A percentile compares a stretch with the other conserved stretches of the same genome.
Conservation (phyloP, 208 protist genomes). For the Crithidia mellificae region DNA sequence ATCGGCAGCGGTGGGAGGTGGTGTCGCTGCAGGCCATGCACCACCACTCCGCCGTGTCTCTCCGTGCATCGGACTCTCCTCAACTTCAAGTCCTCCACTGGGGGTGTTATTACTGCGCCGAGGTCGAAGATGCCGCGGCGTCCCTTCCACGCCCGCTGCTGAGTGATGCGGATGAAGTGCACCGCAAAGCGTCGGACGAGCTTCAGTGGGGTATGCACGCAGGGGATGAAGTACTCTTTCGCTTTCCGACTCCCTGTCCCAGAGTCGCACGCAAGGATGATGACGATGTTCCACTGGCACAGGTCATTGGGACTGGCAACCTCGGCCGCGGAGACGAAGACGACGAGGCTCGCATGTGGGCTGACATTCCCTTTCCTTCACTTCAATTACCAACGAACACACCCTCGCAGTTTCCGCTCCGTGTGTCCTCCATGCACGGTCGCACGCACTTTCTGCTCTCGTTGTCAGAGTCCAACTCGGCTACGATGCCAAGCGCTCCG, state of each 20-base stretch:
- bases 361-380: too few species aligned
- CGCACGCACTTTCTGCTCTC: constrained; percentile 62
- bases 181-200: background rate
- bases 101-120: constrained; percentile 85
- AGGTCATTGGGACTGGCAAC: constrained; percentile 57
- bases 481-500: background rate
- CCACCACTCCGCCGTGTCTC: constrained; percentile 66
- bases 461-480: background rate
- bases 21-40: constrained; percentile 68
- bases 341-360: constrained; percentile 33
- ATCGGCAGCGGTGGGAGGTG: constrained; percentile 29
- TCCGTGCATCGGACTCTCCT: constrained; percentile 13
- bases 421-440: constrained; percentile 38
- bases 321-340: constrained; percentile 62
- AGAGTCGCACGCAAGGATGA: too few species aligned
- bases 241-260: constrained; percentile 19
- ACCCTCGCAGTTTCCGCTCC: too few species aligned
- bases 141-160: constrained; percentile 52
- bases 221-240: constrained; percentile 63
- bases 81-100: constrained; percentile 52
- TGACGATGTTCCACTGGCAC: constrained; percentile 8
- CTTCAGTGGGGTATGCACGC: constrained; percentile 42
- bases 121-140: constrained; percentile 59
- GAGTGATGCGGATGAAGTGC: background rate
- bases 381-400: constrained; percentile 17